Evolutionary conservation across 2,329 filamentous ascomycete species (phyloP), one percentile per base, ranked within the genome.

Genomic region (Fulvia fulva): DNA sequence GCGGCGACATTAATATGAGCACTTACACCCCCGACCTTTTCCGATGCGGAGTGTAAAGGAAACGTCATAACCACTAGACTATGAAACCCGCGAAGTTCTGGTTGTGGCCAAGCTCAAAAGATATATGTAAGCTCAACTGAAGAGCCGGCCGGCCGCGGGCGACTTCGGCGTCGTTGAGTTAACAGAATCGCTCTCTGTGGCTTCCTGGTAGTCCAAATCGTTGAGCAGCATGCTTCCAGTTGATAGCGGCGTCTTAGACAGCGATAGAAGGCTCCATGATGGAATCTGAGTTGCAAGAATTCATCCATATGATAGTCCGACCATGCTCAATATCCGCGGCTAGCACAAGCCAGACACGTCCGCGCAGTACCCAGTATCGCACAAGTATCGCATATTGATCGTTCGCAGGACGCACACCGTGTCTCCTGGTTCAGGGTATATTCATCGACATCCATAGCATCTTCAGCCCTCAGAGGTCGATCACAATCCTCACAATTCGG

Each of bases 401-500:
- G 72, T 28, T 70, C 70, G 55, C 77, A 80, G 0, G 63, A 64
- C 8, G 49, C 62, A 57, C 77, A 80, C 1, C 70, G 69, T 49
- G 71, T 75, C 14, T 72, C 65, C 43, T 69, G 67, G 16, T 64
- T 56, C 55, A 68, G 30, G 14, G 66, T 53, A 9, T 26, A 56
- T 37, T 60, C 70, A 54, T 74, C 75, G 53, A 74, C 57, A 43
- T 76, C 73, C 56, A 75, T 62, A 0, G 65, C 69, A 19, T 73
- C 70, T 1, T 72, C 69, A 1, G 58, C 52, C 8, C 64, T 60
- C 3, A 80, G 58, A 3, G 57, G 16, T 7, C 70, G 54, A 53
- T 80, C 77, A 66, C 78, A 80, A 60, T 79, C 77, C 19, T 79
- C 76, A 58, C 78, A 80, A 12, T 68, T 68, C 56, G 68, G 64